Evolutionary conservation across 2,329 filamentous ascomycete genomes (phyloP).

Genomic region (Rhynchosporium graminicola): DNA sequence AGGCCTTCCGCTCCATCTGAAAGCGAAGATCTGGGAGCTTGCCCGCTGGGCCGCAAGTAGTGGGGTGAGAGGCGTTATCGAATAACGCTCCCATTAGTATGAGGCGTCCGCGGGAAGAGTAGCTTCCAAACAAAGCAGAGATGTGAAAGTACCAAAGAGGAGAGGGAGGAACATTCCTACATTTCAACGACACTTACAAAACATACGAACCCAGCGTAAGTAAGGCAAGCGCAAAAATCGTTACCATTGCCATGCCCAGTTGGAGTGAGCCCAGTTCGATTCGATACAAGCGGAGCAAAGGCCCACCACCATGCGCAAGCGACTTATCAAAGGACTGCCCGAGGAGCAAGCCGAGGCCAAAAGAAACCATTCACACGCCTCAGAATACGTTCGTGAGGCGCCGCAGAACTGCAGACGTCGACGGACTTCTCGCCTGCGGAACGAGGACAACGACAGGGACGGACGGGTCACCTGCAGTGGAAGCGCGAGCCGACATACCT

Average conservation of each 20-base stretch:
- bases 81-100: neutral
- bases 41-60: neutral
- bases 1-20: slow-evolving; percentile 7
- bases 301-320: neutral
- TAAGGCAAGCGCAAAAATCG: neutral
- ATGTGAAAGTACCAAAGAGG: neutral
- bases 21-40: neutral
- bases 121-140: neutral
- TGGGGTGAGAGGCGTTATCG: neutral
- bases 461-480: neutral
- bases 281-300: neutral
- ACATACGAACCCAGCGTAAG: neutral
- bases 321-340: neutral
- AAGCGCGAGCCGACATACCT: neutral
- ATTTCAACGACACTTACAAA: neutral
- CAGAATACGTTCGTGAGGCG: neutral
- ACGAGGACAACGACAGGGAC: neutral
- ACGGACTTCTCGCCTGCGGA: slow-evolving; percentile 6
- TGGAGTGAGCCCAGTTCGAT: neutral
- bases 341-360: neutral
- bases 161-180: neutral
- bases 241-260: neutral
- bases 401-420: slow-evolving; percentile 1
- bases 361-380: slow-evolving; percentile 7
- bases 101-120: neutral